Conservation (phyloP, 805 yeast species). For the Teunomyces funiuensis region DNA sequence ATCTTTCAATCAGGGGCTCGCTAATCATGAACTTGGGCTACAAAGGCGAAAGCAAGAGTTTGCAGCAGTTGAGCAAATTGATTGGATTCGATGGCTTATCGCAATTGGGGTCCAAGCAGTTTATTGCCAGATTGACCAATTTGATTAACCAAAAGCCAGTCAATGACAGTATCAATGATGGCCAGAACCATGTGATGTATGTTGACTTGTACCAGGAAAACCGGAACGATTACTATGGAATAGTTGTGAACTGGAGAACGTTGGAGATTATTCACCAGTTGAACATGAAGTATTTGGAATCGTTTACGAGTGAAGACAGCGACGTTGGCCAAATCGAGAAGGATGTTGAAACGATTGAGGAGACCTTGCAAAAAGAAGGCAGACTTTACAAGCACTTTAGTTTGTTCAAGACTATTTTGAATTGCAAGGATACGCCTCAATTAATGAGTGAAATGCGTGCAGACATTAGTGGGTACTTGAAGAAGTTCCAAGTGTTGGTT, state of each 20-base stretch:
- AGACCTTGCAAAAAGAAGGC: slow-evolving; percentile 10
- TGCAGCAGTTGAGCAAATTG: slow-evolving; percentile 23
- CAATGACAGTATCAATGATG: slow-evolving; percentile 25
- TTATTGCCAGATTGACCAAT: slow-evolving; percentile 29
- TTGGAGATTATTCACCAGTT: slow-evolving; percentile 34
- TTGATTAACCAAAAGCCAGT: slow-evolving; percentile 21
- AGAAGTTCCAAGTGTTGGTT: slow-evolving; percentile 17
- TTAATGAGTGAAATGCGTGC: slow-evolving; percentile 17
- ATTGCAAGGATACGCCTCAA: slow-evolving; percentile 15
- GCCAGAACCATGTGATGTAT: slow-evolving; percentile 29
- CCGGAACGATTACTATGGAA: slow-evolving; percentile 22
- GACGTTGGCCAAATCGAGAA: slow-evolving; percentile 13
- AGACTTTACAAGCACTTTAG: slow-evolving; percentile 14
- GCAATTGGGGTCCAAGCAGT: slow-evolving; percentile 26
- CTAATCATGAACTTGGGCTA: slow-evolving; percentile 32
- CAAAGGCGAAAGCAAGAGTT: slow-evolving; percentile 23
- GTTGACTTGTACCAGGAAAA: slow-evolving; percentile 25
- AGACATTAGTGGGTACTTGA: slow-evolving; percentile 20
- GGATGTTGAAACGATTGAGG: slow-evolving; percentile 16
- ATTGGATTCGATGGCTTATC: slow-evolving; percentile 33
- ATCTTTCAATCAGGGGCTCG: slow-evolving; percentile 25
- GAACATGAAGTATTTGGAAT: slow-evolving; percentile 27
- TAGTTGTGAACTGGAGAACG: slow-evolving; percentile 37
- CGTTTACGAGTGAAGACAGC: slow-evolving; percentile 9
- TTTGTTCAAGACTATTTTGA: slow-evolving; percentile 18